phyloP scores from a whole-genome alignment of 2,329 filamentous ascomycete genomes.

The Aureobasidium sp. region DNA sequence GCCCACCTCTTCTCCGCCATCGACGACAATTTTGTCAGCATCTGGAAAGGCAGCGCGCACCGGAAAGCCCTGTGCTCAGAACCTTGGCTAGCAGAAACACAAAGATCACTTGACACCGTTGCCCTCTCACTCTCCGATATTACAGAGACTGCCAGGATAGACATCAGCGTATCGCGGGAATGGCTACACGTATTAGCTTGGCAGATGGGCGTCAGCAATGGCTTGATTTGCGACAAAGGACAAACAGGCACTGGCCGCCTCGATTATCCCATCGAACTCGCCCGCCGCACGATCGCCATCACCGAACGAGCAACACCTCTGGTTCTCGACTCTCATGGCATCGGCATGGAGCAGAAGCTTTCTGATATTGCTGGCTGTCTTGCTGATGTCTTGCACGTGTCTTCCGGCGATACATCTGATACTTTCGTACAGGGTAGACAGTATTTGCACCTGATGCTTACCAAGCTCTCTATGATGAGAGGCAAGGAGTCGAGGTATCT shows the following conservation, averaged over 20 bases:
- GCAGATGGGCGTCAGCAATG: constrained; percentile 33
- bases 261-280: constrained; percentile 32
- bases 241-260: constrained; percentile 28
- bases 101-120: constrained; percentile 28
- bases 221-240: constrained; percentile 30
- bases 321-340: constrained; percentile 30
- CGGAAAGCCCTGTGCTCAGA: constrained; percentile 29
- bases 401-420: constrained; percentile 28
- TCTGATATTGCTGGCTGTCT: constrained; percentile 32
- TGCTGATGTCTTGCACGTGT: constrained; percentile 31
- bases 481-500: constrained; percentile 31
- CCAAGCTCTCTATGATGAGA: constrained; percentile 29
- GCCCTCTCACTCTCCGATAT: constrained; percentile 25
- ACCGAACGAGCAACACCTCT: constrained; percentile 24
- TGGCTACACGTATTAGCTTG: constrained; percentile 33
- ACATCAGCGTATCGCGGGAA: constrained; percentile 29
- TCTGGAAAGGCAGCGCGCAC: constrained; percentile 28
- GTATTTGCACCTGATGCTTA: constrained; percentile 28
- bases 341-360: constrained; percentile 33
- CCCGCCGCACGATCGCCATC: constrained; percentile 29
- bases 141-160: constrained; percentile 30
- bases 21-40: constrained; percentile 30
- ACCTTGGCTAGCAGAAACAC: constrained; percentile 29
- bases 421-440: constrained; percentile 30
- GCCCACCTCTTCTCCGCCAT: constrained; percentile 31